Evolutionary conservation across 1,284 basidiomycete species (phyloP), one percentile per base, ranked within the genome.

Genomic region (Phylloboletellus chloephorus): DNA sequence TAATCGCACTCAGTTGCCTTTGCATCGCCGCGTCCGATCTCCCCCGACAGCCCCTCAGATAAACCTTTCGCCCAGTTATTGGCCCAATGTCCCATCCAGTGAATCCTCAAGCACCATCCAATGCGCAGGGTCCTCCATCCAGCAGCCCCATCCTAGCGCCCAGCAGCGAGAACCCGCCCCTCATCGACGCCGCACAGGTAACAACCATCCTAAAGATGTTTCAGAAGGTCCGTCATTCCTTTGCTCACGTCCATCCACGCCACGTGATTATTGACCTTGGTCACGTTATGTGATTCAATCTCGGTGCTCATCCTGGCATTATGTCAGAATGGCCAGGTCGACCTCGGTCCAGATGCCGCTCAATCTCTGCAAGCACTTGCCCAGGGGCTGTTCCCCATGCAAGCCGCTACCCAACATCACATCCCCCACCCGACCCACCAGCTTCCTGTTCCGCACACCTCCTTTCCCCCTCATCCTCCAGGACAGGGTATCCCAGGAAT

Each of bases 311-410:
- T 19, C 19, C 21, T 13, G 0, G n/a, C n/a, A n/a, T 31, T 29
- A n/a, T 23, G 20, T 24, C 25, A 64, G 58, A 49, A 45, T n/a
- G 47, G 52, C 15, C 62, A 50, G 31, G 51, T 52, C 15, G 61
- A 62, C 25, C 45, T 63, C 37, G 39, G 41, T 1, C 56, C 57
- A 25, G 62, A 64, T n/a, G 47, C 61, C 1, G 42, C 52, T 15
- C 58, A 60, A 9, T 52, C 58, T 5, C 24, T 64, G 4, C 62
- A 64, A 16, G 54, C 58, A 1, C 49, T 60, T 16, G 47, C 57
- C 0, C 60, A 58, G 15, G 61, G 61, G 0, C 39, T 62, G 0
- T 58, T 63, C 13, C 45, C 53, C 2, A 34, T 63, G 2, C 60
- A 63, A 29, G 43, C 4, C 7, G 10, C 56, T 4, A 47, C 31